Percentiles rank a stretch among this genome's conserved stretches.
phyloP scores from a whole-genome alignment of 2,329 filamentous ascomycete species.

The Microdochium nivale region DNA sequence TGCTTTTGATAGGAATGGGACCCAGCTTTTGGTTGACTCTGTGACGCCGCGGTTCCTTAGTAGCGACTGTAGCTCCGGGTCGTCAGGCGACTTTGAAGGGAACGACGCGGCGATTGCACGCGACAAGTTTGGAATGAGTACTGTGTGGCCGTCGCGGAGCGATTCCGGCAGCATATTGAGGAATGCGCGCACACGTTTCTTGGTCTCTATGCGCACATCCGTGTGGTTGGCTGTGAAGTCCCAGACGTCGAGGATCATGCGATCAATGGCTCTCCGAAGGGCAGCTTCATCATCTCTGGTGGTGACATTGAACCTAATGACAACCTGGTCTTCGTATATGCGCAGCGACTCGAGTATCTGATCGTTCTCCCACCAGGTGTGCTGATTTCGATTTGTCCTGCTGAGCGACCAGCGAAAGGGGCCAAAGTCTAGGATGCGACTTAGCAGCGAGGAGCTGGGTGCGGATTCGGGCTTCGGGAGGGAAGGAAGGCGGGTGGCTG shows the following conservation, averaged over 20 bases:
- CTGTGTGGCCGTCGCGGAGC: constrained; percentile 61
- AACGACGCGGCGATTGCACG: constrained; percentile 71
- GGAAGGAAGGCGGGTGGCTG: background rate
- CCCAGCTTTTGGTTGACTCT: constrained; percentile 11
- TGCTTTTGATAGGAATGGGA: constrained; percentile 20
- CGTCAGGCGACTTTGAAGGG: constrained; percentile 34
- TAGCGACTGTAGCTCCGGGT: constrained; percentile 8
- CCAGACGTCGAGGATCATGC: constrained; percentile 86
- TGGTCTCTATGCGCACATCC: constrained; percentile 65
- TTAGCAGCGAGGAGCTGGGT: constrained; percentile 12
- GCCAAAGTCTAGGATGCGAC: constrained; percentile 13
- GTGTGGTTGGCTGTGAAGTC: constrained; percentile 73
- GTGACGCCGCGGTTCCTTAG: constrained; percentile 17
- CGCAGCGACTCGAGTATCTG: constrained; percentile 24
- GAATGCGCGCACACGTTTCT: constrained; percentile 69
- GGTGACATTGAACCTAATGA: constrained; percentile 78
- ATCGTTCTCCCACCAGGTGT: constrained; percentile 15
- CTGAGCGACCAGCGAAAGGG: constrained; percentile 7
- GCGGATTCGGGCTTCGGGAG: background rate
- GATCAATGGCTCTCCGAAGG: constrained; percentile 63
- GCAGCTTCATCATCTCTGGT: constrained; percentile 59
- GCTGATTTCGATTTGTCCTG: constrained; percentile 8
- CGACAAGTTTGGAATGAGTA: constrained; percentile 73
- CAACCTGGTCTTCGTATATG: constrained; percentile 71
- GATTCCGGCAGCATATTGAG: constrained; percentile 69